Conservation (phyloP, 2,329 filamentous ascomycete species). For the Cladosporium austrohemisphaericum region DNA sequence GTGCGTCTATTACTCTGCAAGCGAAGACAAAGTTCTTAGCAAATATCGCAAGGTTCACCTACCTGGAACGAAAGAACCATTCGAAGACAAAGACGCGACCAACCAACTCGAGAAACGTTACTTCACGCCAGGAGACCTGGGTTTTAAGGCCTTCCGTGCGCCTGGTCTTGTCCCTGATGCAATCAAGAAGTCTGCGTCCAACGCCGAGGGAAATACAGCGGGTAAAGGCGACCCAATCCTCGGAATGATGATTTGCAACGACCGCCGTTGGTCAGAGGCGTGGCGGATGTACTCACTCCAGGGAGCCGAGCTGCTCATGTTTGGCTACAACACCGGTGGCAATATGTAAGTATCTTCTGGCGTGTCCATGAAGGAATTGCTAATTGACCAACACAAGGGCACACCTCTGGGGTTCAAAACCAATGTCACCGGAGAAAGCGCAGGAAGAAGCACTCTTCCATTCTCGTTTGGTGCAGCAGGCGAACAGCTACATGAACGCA, state of each 20-base stretch:
- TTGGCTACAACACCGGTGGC: conserved; percentile 52
- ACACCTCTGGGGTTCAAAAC: conserved; percentile 43
- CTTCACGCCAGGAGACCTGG: conserved; percentile 51
- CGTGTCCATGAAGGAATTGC: too few species aligned
- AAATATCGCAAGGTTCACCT: conserved; percentile 57
- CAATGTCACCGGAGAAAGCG: conserved; percentile 43
- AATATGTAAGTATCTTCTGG: conserved; percentile 34
- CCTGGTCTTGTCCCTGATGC: conserved; percentile 43
- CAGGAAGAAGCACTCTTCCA: conserved; percentile 50
- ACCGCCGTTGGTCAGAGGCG: conserved; percentile 52
- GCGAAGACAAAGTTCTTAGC: conserved; percentile 39
- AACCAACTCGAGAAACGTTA: conserved; percentile 57
- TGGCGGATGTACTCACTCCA: conserved; percentile 53
- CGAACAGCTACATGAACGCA: conserved; percentile 52
- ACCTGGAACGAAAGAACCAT: conserved; percentile 52
- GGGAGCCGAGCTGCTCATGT: conserved; percentile 47
- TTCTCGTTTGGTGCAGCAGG: conserved; percentile 50
- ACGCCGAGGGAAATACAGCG: conserved; percentile 25
- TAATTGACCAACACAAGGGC: too few species aligned
- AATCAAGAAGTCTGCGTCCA: conserved; percentile 32
- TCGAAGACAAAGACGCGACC: conserved; percentile 45
- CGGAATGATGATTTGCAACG: conserved; percentile 56
- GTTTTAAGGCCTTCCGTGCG: conserved; percentile 52
- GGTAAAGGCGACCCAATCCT: conserved; percentile 50
- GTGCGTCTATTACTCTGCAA: conserved; percentile 49